Percentiles rank a stretch among this genome's conserved stretches.
Conservation (phyloP, 345 rosid species). For the Passiflora organensis region DNA sequence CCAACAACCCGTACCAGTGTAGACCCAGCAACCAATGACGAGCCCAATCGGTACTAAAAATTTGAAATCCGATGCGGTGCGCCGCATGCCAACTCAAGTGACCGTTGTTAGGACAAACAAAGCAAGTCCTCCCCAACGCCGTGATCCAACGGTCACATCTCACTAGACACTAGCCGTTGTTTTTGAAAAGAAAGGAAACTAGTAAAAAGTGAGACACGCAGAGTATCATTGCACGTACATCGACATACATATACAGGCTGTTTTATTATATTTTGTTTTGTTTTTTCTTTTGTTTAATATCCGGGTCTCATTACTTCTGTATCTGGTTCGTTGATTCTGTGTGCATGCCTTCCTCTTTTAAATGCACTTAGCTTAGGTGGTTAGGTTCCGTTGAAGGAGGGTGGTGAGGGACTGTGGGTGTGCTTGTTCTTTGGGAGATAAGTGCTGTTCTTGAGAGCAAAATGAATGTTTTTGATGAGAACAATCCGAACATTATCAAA, state of each 20-base stretch:
- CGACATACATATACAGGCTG: not conserved
- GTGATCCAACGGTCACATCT: conserved; percentile 52
- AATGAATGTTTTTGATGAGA: conserved; percentile 48
- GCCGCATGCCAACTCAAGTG: conserved; percentile 33
- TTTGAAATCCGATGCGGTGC: conserved; percentile 36
- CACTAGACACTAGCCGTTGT: conserved; percentile 68
- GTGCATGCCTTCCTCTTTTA: conserved; percentile 11
- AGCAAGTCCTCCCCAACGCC: too few relatives aligned
- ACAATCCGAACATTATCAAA: conserved; percentile 29
- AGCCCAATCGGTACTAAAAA: not conserved
- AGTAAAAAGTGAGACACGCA: not conserved
- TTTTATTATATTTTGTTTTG: too few relatives aligned
- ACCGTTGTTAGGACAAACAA: conserved; percentile 41
- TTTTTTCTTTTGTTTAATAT: not conserved
- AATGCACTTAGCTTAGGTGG: conserved; percentile 17
- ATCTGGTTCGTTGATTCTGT: conserved; percentile 10
- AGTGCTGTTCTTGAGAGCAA: not conserved
- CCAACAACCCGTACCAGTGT: not conserved
- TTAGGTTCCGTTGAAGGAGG: conserved; percentile 2
- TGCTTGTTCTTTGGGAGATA: conserved; percentile 1
- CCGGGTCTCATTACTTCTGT: not conserved
- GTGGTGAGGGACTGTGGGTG: not conserved
- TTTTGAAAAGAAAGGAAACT: conserved; percentile 26
- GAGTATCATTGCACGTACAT: too few relatives aligned
- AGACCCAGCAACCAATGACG: not conserved